Conservation (phyloP, 148 eudicot species). For the Fallopia convolvulus region DNA sequence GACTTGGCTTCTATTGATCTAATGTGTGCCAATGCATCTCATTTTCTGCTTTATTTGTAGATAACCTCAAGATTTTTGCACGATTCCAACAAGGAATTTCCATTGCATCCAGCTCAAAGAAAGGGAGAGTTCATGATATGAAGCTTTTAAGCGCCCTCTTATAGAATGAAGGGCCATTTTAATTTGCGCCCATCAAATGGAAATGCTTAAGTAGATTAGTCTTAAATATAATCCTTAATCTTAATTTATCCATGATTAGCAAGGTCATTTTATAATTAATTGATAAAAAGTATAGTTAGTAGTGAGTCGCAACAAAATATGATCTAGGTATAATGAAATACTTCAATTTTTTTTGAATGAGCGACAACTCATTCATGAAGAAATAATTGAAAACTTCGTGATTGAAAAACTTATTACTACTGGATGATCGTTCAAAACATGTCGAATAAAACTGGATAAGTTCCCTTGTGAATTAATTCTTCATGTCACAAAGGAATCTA, state of each 20-base stretch:
- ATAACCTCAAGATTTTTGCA: not conserved
- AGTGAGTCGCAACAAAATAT: not conserved
- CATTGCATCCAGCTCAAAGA: not conserved
- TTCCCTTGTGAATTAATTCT: not conserved
- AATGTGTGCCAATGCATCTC: not conserved
- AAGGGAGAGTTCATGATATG: not conserved
- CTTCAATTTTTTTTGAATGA: no score
- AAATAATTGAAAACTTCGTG: not conserved
- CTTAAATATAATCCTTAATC: not conserved
- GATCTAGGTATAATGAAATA: not conserved
- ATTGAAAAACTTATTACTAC: not conserved
- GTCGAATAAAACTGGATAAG: not conserved
- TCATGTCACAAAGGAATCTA: slow-evolving; percentile 3
- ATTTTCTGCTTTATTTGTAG: slow-evolving; percentile 1
- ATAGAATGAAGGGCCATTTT: slow-evolving; percentile 1
- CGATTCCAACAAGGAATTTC: not conserved
- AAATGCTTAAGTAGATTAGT: not conserved
- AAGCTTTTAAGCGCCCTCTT: not conserved
- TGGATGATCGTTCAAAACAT: not conserved
- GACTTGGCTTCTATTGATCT: not conserved
- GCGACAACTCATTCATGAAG: not conserved
- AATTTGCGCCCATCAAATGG: not conserved
- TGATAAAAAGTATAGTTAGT: not conserved
- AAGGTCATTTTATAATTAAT: not conserved
- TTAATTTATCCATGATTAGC: not conserved